A percentile compares a stretch with the other conserved stretches of the same genome.
Evolutionary conservation across 2,329 filamentous ascomycete species (phyloP).

Genomic region (Exophiala oligosperma): DNA sequence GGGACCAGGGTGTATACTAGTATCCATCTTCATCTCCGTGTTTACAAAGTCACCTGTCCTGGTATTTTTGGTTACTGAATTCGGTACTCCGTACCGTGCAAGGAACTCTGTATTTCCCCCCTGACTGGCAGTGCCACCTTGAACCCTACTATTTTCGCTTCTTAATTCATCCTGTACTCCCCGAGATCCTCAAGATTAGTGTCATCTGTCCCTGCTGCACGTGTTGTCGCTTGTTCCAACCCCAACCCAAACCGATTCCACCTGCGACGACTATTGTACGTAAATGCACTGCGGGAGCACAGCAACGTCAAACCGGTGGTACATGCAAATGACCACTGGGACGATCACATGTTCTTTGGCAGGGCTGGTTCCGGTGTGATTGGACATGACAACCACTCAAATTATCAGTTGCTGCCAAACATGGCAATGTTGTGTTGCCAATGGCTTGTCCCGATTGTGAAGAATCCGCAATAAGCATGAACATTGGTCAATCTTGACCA

Average conservation of each 20-base stretch:
- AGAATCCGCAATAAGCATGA: neutral
- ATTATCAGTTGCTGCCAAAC: neutral
- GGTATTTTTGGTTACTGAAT: too few relatives aligned
- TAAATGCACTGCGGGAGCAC: too few relatives aligned
- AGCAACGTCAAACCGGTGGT: too few relatives aligned
- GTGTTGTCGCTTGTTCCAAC: constrained; percentile 7
- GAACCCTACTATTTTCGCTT: constrained; percentile 5
- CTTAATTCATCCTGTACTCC: constrained; percentile 1
- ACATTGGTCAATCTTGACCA: too few relatives aligned
- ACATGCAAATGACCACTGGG: neutral
- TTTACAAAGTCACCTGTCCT: constrained; percentile 1
- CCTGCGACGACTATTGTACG: too few relatives aligned
- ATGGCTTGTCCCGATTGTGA: neutral
- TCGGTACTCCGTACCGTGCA: too few relatives aligned
- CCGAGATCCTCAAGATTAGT: constrained; percentile 3
- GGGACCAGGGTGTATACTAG: too few relatives aligned
- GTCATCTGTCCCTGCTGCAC: constrained; percentile 8
- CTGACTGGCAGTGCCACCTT: neutral
- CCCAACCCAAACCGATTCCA: neutral
- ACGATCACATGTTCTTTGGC: neutral
- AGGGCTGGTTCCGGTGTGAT: neutral
- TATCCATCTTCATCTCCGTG: constrained; percentile 12
- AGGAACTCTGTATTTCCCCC: neutral
- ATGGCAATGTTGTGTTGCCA: neutral
- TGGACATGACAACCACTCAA: neutral